Base-by-base conservation (phyloP, 2,329 filamentous ascomycete species). In the Ascochyta koolunga region DNA sequence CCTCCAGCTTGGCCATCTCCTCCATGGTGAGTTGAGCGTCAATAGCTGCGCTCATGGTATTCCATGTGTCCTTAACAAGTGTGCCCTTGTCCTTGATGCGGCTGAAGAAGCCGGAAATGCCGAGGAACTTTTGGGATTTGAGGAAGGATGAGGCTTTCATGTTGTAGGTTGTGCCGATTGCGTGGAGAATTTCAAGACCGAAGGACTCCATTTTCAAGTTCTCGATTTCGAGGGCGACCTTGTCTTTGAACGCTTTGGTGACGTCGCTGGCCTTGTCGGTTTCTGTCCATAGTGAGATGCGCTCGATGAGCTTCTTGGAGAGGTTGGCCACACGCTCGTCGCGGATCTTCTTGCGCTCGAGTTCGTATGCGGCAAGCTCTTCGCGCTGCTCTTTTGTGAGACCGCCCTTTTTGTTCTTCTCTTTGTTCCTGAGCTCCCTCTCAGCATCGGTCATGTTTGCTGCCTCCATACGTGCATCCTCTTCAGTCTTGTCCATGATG, bases 191-290 rank as follows among this genome's bases (percentile, higher is more conserved):
- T 66, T 99, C 95, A 36, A 99, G 83, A 45, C 95, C 95, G 67
- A 99, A 99, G 0, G 90, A 96, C 78, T 99, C 95, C 91, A 99
- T 99, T 83, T 98, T 99, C 66, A 99, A 82, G 72, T 98, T 96
- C 80, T 99, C 95, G 22, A 96, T 91, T 78, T 99, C 95, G 35
- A 98, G 86, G 35, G 88, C 86, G 64, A 90, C 97, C 84, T 99
- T 97, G 73, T 93, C 91, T 74, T 93, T 88, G 80, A 98, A 99
- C 0, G 95, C 90, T 53, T 79, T 80, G 29, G 93, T 98, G 55
- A 97, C 91, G 65, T 96, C 92, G 13, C 77, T 58, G 39, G 89
- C 86, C 79, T 95, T 96, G 78, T 98, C 95, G 3, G 93, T 97
- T 80, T 99, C 95, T 5, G 95, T 97, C 93, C 93, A 98, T 36